phyloP scores from a whole-genome alignment of 1,139 yeast genomes.

The Candida glucosophila region DNA sequence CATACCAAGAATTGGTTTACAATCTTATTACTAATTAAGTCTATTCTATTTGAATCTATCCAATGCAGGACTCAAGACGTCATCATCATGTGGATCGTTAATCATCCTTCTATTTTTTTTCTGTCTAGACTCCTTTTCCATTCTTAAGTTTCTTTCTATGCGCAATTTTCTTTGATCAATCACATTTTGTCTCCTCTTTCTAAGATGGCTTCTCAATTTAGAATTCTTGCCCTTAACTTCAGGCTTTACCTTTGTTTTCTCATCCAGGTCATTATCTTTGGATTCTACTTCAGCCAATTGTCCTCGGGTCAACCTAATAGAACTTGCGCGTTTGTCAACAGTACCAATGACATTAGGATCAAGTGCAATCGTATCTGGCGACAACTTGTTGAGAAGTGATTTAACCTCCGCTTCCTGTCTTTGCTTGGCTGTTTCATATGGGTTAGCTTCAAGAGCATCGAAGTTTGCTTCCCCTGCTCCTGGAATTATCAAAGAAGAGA shows the following conservation, averaged over 20 bases:
- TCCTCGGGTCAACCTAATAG: conserved; percentile 55
- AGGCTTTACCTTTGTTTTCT: conserved; percentile 41
- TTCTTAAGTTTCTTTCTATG: conserved; percentile 65
- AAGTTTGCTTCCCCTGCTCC: conserved; percentile 98
- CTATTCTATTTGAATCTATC: conserved; percentile 49
- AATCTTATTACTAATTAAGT: conserved; percentile 6
- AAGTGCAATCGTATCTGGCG: conserved; percentile 85
- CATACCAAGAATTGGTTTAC: conserved; percentile 11
- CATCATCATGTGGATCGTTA: conserved; percentile 47
- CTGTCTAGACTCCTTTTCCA: conserved; percentile 68
- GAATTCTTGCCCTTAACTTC: conserved; percentile 76
- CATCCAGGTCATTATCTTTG: conserved; percentile 28
- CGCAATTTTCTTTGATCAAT: conserved; percentile 82
- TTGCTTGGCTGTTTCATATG: conserved; percentile 85
- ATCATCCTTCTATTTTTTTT: conserved; percentile 37
- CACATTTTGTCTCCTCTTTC: conserved; percentile 81
- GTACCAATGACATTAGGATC: conserved; percentile 87
- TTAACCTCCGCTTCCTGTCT: conserved; percentile 93
- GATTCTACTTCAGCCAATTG: conserved; percentile 41
- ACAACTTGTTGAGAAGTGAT: conserved; percentile 73
- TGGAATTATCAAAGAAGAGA: conserved; percentile 77
- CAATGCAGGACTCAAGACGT: conserved; percentile 47
- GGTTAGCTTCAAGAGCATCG: conserved; percentile 90
- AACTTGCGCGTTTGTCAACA: conserved; percentile 63
- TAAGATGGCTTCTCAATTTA: conserved; percentile 66